Percentiles rank a stretch among this genome's conserved stretches.
Evolutionary conservation across 441 rosid species (phyloP).

Genomic region (Raphanus hybrid): DNA sequence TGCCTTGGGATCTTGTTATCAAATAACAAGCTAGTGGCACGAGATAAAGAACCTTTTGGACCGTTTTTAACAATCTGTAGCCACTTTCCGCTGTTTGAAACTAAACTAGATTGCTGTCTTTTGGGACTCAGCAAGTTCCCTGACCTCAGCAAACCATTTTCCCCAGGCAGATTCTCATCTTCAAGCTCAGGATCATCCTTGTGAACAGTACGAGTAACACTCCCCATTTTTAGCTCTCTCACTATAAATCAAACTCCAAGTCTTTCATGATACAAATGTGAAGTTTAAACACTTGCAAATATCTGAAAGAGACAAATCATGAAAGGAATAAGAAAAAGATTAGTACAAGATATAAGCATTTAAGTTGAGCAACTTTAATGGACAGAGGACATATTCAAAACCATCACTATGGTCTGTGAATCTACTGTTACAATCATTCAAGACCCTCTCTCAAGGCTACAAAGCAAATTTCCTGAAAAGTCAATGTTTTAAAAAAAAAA

Average conservation of each 20-base stretch:
- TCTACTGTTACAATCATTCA: too few relatives aligned
- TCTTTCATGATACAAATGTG: constrained; percentile 10
- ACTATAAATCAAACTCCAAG: constrained; percentile 28
- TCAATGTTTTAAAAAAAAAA: constrained; percentile 21
- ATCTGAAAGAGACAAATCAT: neutral
- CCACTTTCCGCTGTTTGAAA: constrained; percentile 50
- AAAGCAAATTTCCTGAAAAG: constrained; percentile 22
- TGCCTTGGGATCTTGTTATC: constrained; percentile 72
- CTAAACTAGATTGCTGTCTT: constrained; percentile 44
- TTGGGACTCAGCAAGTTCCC: constrained; percentile 41
- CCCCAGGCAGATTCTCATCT: constrained; percentile 40
- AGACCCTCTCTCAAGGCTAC: too few relatives aligned
- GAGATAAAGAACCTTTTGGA: constrained; percentile 51
- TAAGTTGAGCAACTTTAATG: neutral
- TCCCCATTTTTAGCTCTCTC: constrained; percentile 54
- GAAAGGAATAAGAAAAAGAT: neutral
- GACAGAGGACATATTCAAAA: neutral
- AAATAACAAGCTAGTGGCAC: constrained; percentile 40
- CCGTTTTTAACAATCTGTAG: constrained; percentile 48
- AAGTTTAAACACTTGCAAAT: constrained; percentile 1
- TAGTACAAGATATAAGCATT: neutral
- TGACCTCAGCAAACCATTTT: neutral
- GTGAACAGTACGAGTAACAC: constrained; percentile 33
- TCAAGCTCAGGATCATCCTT: constrained; percentile 47
- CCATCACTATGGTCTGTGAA: neutral